Base-by-base conservation (phyloP, 1,284 basidiomycete genomes). In the Cryptococcus sp. region DNA sequence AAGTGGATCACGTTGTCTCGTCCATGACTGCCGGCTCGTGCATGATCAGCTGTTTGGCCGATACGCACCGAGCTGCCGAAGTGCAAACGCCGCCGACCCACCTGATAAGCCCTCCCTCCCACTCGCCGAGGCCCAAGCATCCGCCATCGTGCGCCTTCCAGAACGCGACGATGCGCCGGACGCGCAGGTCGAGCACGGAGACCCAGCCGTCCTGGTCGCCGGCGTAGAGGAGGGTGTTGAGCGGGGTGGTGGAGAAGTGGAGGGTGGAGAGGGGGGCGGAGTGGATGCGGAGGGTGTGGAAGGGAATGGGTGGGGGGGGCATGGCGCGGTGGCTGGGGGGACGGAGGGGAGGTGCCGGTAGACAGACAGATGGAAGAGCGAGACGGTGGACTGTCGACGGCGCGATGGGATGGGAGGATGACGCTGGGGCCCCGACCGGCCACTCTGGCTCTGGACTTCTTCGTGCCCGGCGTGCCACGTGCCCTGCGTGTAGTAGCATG, bases 111-210 rank as follows among this genome's bases (percentile, higher is more conserved):
- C 75, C 74, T 0, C 79, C 73, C 9, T 78, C 79, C 82, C 84
- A 86, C 76, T 93, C 89, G 68, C 88, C 81, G 11, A 94, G 74
- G 0, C 87, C 87, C 9, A 94, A 79, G 15, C 94, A 72, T 1
- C 85, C 82, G 43, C 88, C 87, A 1, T 81, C 78, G 72, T 96
- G 92, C 0, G 91, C 86, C 50, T 80, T 79, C 91, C 91, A 96
- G 12, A 80, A 78, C 1, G 84, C 80, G 15, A 88, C 77, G 0
- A 88, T 79, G 18, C 92, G 82, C 20, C 92, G 79, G 0, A 84
- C 83, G 23, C 82, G 78, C 2, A 91, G 85, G 36, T 87, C 88
- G 0, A 87, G 88, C 50, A 89, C 77, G 8, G 85, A 81, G 28
- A 91, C 84, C 11, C 77, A 79, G 4, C 91, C 91, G 15, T 84